These are phyloP conservation scores for Phytophthora pseudosyringae DNA, from an alignment of 352 stramenopile genomes.

Conservation along the genomic window DNA sequence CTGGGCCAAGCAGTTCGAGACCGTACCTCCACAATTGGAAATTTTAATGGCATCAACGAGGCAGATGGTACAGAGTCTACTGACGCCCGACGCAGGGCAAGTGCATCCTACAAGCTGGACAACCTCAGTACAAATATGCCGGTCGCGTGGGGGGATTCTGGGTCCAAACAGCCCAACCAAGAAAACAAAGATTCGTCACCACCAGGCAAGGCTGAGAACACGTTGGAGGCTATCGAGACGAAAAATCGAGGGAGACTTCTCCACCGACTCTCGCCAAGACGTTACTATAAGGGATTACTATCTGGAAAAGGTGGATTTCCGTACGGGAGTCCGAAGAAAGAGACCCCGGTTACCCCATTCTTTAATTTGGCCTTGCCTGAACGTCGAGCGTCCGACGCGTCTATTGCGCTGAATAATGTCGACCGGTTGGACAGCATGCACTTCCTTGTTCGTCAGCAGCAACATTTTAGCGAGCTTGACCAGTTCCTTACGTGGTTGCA, in stretches of 20 bases:
- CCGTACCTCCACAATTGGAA: background rate
- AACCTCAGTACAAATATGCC: slow-evolving; percentile 22
- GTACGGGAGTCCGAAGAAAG: slow-evolving; percentile 24
- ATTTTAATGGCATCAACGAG: background rate
- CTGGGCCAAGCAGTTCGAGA: slow-evolving; percentile 22
- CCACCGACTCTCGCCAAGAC: slow-evolving; percentile 32
- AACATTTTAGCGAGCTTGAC: slow-evolving; percentile 56
- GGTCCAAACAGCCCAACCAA: slow-evolving; percentile 11
- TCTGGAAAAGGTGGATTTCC: slow-evolving; percentile 12
- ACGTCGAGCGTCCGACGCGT: slow-evolving; percentile 14
- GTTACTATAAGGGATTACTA: slow-evolving; percentile 28
- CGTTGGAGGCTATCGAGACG: slow-evolving; percentile 15
- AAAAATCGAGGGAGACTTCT: slow-evolving; percentile 30
- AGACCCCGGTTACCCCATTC: slow-evolving; percentile 18
- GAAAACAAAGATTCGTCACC: slow-evolving; percentile 3
- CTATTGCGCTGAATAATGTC: background rate
- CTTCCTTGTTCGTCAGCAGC: slow-evolving; percentile 24
- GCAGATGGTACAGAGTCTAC: background rate
- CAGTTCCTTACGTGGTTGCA: slow-evolving; percentile 53
- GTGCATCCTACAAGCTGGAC: slow-evolving; percentile 23
- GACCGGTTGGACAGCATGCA: slow-evolving; percentile 13
- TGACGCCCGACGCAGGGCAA: background rate
- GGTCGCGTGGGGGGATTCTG: slow-evolving; percentile 25
- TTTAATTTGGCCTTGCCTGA: slow-evolving; percentile 15
- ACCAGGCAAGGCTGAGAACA: slow-evolving; percentile 1